A percentile compares a stretch with the other conserved stretches of the same genome.
These are phyloP conservation scores for Pichia manshurica DNA, from an alignment of 805 yeast species.

Conservation along the genomic window DNA sequence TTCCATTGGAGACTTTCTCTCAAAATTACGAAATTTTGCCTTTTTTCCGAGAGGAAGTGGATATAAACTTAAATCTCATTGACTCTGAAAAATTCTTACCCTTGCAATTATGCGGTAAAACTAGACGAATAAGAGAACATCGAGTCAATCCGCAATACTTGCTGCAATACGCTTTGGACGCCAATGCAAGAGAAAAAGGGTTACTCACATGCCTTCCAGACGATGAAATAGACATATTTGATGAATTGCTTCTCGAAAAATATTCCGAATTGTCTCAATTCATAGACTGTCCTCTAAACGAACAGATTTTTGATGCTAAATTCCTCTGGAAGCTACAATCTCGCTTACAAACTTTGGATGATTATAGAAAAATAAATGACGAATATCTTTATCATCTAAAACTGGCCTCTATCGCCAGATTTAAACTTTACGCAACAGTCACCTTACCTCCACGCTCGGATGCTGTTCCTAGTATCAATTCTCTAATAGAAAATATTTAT, in stretches of 20 bases:
- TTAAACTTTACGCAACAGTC: conserved; percentile 47
- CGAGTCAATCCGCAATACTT: conserved; percentile 45
- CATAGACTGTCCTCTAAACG: background rate
- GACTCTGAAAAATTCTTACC: conserved; percentile 3
- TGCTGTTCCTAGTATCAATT: conserved; percentile 8
- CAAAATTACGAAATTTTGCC: conserved; percentile 7
- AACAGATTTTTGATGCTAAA: conserved; percentile 1
- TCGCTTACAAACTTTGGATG: background rate
- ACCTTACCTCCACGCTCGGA: conserved; percentile 48
- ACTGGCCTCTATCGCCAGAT: conserved; percentile 39
- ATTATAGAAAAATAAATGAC: background rate
- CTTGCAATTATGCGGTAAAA: conserved; percentile 10
- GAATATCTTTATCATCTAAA: conserved; percentile 18
- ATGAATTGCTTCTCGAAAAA: conserved; percentile 14
- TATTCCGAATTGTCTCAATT: background rate
- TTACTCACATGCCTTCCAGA: conserved; percentile 30
- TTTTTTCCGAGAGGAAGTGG: background rate
- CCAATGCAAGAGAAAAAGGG: conserved; percentile 32
- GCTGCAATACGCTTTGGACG: conserved; percentile 45
- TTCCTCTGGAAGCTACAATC: conserved; percentile 7
- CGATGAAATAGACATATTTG: conserved; percentile 32
- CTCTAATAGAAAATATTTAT: conserved; percentile 3
- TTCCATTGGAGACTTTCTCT: conserved; percentile 13
- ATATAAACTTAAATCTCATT: background rate
- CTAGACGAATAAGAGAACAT: conserved; percentile 35